Evolutionary conservation across 116 monocot species (phyloP).

Genomic region (Iris pallida): DNA sequence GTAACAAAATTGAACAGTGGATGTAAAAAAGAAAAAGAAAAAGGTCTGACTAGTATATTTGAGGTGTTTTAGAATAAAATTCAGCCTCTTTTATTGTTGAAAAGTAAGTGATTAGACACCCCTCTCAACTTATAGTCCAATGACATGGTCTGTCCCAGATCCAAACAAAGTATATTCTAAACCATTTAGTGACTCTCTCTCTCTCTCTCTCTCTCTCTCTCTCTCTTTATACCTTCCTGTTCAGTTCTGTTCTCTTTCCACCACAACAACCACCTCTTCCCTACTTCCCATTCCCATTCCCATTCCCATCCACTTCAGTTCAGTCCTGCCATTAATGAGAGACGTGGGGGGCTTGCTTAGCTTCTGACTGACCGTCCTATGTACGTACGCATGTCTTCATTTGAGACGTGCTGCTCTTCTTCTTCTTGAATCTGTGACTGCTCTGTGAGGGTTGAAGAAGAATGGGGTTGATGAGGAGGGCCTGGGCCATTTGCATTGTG

Average conservation of each 20-base stretch:
- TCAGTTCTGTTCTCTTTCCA: neutral
- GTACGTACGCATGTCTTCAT: neutral
- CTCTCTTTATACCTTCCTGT: neutral
- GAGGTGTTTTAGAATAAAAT: too few species aligned
- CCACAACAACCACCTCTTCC: too few species aligned
- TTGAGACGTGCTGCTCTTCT: neutral
- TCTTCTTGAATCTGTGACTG: constrained; percentile 1
- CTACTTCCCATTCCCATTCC: neutral
- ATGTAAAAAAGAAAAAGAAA: too few species aligned
- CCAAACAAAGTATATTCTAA: constrained; percentile 13
- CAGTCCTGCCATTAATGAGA: too few species aligned
- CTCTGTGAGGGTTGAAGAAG: neutral
- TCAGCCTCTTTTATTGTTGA: neutral
- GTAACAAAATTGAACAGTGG: neutral
- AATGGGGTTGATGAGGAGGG: neutral
- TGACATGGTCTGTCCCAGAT: neutral
- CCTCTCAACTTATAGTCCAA: neutral
- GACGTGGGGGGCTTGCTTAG: too few species aligned
- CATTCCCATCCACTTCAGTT: too few species aligned
- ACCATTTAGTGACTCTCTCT: neutral
- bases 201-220: constrained; percentile 1
- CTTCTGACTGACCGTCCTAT: neutral
- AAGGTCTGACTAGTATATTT: too few species aligned
- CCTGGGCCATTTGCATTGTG: neutral
- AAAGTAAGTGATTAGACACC: neutral